Evolutionary conservation across 805 yeast genomes (phyloP).

Genomic region (Clavispora carvajalis): DNA sequence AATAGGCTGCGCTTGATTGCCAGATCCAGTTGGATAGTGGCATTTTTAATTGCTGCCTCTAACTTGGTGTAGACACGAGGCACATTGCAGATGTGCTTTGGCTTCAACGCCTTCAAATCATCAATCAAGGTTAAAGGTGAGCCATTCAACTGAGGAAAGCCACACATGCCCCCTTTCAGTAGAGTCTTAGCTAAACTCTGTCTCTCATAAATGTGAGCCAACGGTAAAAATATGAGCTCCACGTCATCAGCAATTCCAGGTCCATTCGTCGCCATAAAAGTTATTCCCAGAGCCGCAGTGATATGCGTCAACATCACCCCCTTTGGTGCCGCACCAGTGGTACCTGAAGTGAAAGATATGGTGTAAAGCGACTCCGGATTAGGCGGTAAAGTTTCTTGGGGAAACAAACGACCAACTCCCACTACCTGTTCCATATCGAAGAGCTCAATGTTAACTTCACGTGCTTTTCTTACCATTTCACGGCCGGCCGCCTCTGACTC

Average conservation of each 20-base stretch:
- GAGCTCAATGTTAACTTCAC: constrained; percentile 13
- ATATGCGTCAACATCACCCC: constrained; percentile 21
- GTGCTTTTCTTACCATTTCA: constrained; percentile 29
- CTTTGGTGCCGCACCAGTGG: constrained; percentile 24
- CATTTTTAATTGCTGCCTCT: constrained; percentile 21
- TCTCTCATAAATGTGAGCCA: constrained; percentile 36
- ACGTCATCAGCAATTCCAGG: constrained; percentile 9
- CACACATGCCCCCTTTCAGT: constrained; percentile 20
- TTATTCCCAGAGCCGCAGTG: constrained; percentile 16
- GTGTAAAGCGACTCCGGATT: constrained; percentile 17
- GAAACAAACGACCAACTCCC: constrained; percentile 19
- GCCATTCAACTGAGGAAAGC: constrained; percentile 21
- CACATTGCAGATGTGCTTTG: constrained; percentile 20
- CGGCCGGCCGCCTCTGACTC: constrained; percentile 7
- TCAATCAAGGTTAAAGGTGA: constrained; percentile 21
- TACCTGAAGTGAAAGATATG: constrained; percentile 24
- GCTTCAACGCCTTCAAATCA: constrained; percentile 21
- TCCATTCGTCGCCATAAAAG: constrained; percentile 10
- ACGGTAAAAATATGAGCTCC: constrained; percentile 24
- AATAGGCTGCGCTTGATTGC: constrained; percentile 15
- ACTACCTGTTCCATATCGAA: constrained; percentile 19
- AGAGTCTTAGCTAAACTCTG: constrained; percentile 19
- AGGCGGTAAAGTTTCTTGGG: constrained; percentile 14
- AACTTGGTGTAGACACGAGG: constrained; percentile 24
- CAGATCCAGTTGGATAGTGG: constrained; percentile 18